Evolutionary conservation across 495 filamentous ascomycete species (phyloP).

Genomic region (Aspergillus ostianus): DNA sequence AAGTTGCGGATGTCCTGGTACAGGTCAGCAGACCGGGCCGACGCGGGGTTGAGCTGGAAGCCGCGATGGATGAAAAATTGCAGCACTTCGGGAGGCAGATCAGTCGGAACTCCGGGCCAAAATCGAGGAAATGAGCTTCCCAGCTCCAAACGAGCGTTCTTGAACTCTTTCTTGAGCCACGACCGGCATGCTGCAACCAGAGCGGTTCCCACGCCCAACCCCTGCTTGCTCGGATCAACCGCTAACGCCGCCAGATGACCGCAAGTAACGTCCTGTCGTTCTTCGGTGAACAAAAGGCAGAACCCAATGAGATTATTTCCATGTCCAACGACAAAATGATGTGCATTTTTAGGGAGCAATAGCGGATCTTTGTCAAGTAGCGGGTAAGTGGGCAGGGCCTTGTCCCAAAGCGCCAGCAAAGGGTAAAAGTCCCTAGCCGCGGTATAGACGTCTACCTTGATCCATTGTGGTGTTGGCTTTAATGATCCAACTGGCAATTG

Average conservation of each 20-base stretch:
- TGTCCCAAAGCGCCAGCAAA: slow-evolving; percentile 35
- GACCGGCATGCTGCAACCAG: slow-evolving; percentile 36
- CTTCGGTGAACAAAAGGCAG: slow-evolving; percentile 38
- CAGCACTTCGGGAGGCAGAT: slow-evolving; percentile 34
- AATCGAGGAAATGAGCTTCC: slow-evolving; percentile 49
- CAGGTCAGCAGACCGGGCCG: slow-evolving; percentile 39
- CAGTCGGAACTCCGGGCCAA: slow-evolving; percentile 47
- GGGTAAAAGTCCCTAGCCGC: slow-evolving; percentile 30
- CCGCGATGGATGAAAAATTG: slow-evolving; percentile 49
- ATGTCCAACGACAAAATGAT: slow-evolving; percentile 38
- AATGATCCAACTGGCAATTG: slow-evolving; percentile 34
- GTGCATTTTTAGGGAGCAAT: slow-evolving; percentile 23
- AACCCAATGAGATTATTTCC: slow-evolving; percentile 38
- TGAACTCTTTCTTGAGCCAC: slow-evolving; percentile 28
- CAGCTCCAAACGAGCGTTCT: slow-evolving; percentile 28
- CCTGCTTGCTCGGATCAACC: slow-evolving; percentile 38
- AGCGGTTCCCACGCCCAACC: slow-evolving; percentile 43
- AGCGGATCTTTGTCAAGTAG: slow-evolving; percentile 33
- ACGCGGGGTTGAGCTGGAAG: slow-evolving; percentile 31
- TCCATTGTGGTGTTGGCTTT: slow-evolving; percentile 17
- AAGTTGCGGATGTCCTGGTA: slow-evolving; percentile 42
- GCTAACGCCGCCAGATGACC: slow-evolving; percentile 42
- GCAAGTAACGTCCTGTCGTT: slow-evolving; percentile 22
- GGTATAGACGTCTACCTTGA: slow-evolving; percentile 20
- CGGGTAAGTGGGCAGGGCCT: slow-evolving; percentile 41